Evolutionary conservation across 2,329 filamentous ascomycete species (phyloP).

Genomic region (Colletotrichum sp.): DNA sequence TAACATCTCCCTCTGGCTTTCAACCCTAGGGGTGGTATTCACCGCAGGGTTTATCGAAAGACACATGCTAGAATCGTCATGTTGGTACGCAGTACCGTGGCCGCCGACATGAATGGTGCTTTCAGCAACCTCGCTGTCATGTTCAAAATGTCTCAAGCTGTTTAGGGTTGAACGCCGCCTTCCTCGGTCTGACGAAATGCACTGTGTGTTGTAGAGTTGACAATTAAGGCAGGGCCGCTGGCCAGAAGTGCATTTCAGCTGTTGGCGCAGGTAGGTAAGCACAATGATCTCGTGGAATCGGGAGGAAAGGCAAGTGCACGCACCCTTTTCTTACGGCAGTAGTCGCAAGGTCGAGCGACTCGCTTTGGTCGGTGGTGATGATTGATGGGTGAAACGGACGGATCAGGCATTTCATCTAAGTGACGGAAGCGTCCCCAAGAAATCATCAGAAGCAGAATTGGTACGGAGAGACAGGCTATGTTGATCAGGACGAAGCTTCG

Average conservation of each 20-base stretch:
- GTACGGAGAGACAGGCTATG: too few relatives aligned
- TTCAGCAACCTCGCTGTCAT: neutral
- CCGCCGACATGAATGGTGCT: neutral
- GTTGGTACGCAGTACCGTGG: rapidly evolving
- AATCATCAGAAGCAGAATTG: neutral
- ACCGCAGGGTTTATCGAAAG: neutral
- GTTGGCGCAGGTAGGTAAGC: neutral
- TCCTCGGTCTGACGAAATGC: neutral
- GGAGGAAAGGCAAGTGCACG: neutral
- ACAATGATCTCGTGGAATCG: neutral
- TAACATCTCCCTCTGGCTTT: rapidly evolving
- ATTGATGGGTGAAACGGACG: neutral
- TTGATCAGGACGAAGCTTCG: rapidly evolving
- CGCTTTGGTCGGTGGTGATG: neutral
- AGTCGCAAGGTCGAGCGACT: neutral
- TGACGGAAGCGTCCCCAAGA: neutral
- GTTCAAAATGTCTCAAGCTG: neutral
- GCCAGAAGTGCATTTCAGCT: neutral
- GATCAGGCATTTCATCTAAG: neutral
- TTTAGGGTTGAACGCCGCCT: neutral
- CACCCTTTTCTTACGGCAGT: neutral
- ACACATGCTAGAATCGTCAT: neutral
- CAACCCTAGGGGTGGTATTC: rapidly evolving
- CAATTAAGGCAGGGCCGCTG: neutral
- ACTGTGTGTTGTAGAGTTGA: neutral